Percentiles rank a stretch among this genome's conserved stretches.
These are phyloP conservation scores for Paecilomyces sp. DNA, from an alignment of 2,329 filamentous ascomycete genomes.

Conservation along the genomic window DNA sequence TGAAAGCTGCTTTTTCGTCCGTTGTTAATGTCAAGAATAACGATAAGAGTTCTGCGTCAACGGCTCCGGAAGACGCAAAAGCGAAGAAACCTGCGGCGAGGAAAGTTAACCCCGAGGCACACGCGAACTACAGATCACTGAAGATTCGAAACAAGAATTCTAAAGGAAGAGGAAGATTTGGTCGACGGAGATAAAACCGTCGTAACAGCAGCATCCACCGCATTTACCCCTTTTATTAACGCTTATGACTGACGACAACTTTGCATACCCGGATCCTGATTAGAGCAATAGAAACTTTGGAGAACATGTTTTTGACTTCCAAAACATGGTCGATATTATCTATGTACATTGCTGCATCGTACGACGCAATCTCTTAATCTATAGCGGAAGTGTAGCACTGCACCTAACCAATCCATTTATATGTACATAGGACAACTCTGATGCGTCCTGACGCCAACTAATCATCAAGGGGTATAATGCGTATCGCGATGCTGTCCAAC, in stretches of 20 bases:
- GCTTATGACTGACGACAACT: not conserved
- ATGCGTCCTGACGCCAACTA: not conserved
- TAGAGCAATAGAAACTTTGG: not conserved
- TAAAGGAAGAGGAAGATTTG: conserved; percentile 31
- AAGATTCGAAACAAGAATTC: conserved; percentile 37
- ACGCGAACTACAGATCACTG: conserved; percentile 42
- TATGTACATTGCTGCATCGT: not conserved
- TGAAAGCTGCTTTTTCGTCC: conserved; percentile 27
- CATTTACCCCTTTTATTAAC: not conserved
- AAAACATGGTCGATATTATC: not conserved
- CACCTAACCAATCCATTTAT: conserved; percentile 4
- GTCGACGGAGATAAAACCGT: conserved; percentile 19
- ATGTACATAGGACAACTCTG: not conserved
- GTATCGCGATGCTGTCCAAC: not conserved
- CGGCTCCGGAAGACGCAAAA: conserved; percentile 8
- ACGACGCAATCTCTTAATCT: not conserved
- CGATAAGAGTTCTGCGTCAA: conserved; percentile 3
- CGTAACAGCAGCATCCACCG: not conserved
- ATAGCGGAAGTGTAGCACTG: not conserved
- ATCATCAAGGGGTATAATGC: not conserved
- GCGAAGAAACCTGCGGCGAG: conserved; percentile 20
- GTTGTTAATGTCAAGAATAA: conserved; percentile 10
- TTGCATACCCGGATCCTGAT: not conserved
- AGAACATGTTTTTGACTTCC: not conserved
- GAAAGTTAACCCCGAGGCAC: conserved; percentile 38